Conservation (phyloP, 495 filamentous ascomycete genomes). For the Daldinia childiae region DNA sequence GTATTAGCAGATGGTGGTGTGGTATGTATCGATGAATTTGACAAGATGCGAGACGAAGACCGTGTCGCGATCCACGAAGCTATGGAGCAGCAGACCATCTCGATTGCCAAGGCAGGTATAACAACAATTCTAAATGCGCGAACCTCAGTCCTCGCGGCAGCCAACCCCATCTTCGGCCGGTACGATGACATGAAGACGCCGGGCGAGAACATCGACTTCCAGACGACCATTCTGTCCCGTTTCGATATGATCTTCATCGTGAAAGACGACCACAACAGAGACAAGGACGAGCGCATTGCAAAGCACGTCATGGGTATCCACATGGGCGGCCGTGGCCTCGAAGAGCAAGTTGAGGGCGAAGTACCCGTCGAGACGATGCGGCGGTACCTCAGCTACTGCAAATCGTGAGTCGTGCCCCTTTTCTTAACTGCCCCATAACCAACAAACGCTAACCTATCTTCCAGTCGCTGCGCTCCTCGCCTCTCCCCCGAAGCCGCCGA, state of each 20-base stretch:
- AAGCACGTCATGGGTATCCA: constrained; percentile 98
- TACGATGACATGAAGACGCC: constrained; percentile 98
- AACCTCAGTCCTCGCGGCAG: constrained; percentile 94
- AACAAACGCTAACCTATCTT: constrained; percentile 48
- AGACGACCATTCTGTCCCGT: constrained; percentile 96
- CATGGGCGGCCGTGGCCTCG: constrained; percentile 87
- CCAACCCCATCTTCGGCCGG: constrained; percentile 96
- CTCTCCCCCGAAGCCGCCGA: constrained; percentile 93
- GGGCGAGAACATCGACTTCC: constrained; percentile 99
- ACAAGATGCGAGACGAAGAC: constrained; percentile 99
- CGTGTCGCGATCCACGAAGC: constrained; percentile 99
- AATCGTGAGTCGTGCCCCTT: constrained; percentile 70
- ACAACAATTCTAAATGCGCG: constrained; percentile 97
- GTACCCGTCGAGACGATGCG: constrained; percentile 97
- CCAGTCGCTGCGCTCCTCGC: constrained; percentile 88
- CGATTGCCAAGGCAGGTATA: constrained; percentile 98
- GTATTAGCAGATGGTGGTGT: constrained; percentile 97
- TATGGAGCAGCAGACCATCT: constrained; percentile 99
- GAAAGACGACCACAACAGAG: constrained; percentile 90
- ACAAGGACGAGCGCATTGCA: constrained; percentile 91
- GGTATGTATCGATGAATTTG: constrained; percentile 99
- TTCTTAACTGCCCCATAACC: not conserved
- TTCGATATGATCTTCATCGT: constrained; percentile 99
- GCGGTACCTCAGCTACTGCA: constrained; percentile 97
- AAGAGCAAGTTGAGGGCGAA: constrained; percentile 85